Evolutionary conservation across 306 rosid genomes (phyloP).

Genomic region (Gynostemma pentaphyllum): DNA sequence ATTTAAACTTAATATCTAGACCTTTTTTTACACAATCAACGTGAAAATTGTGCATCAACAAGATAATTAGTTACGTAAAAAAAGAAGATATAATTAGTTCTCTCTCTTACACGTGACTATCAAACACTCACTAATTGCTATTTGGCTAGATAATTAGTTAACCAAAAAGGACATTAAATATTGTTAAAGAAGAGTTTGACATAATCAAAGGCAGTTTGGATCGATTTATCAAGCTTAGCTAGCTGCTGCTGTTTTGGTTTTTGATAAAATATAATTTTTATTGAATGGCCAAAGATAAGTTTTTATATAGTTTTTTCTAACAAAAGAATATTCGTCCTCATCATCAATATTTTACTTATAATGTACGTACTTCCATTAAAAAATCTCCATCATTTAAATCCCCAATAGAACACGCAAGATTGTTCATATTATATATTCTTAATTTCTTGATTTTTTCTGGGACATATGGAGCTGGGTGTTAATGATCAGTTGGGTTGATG

Average conservation of each 20-base stretch:
- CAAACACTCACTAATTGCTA: neutral
- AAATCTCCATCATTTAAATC: neutral
- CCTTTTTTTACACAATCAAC: no score
- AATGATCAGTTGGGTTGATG: no score
- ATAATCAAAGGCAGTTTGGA: neutral
- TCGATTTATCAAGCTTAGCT: no score
- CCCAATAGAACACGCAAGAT: neutral
- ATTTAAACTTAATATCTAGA: no score
- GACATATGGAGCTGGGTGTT: neutral
- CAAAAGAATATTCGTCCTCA: constrained; percentile 1
- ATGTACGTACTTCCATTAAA: constrained; percentile 4
- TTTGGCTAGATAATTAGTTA: neutral
- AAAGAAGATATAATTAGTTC: no score
- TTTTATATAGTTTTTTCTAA: constrained; percentile 1
- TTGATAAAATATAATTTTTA: neutral
- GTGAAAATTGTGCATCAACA: no score
- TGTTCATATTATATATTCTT: neutral
- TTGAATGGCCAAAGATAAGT: neutral
- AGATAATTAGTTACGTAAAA: no score
- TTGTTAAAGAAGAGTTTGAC: neutral
- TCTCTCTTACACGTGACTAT: no score
- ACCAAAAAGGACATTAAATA: neutral
- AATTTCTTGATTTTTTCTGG: neutral
- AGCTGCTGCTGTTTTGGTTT: neutral
- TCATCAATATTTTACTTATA: constrained; percentile 6